Base-by-base conservation (phyloP, 441 rosid genomes). In the Codiaeum variegatum region DNA sequence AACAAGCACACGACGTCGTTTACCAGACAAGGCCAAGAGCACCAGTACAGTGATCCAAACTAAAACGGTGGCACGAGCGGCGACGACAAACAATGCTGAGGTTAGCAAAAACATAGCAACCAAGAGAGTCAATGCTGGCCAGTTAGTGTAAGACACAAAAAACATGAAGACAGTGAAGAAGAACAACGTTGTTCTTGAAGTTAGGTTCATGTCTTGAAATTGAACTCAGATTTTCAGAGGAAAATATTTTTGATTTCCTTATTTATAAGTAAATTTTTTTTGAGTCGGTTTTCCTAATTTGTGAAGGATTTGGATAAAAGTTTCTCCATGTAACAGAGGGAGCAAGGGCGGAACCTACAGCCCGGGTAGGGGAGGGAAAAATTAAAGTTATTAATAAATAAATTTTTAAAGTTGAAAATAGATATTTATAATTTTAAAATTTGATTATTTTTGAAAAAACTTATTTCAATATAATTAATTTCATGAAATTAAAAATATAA, bases 1-100 rank as follows among this genome's bases (percentile, higher is more conserved):
- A 54, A 78, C 90, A 2, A 87, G 85, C 55, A 82, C 80, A 11
- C 81, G 72, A 44, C 85, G 80, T 7, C 85, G 83, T 61, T 79
- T 83, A 52, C 88, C 85, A 11, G 85, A 78, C 52, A 84, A 75
- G 64, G 85, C 73, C 0, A 86, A 82, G 71, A 84, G 77, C 64
- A 86, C 88, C 15, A 86, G 71, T 34, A 84, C 77, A 5, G 87
- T 80, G 69, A 86, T 83, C 90, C 88, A 84, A 2, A 82, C 75
- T 78, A 86, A 59, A 76, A 86, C 40, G 40, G 83, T 78, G 75
- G 82, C 87, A 26, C 90, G 84, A 15, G 83, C 88, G 8, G 83
- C 88, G 0, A 81, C 36, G 7, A 86, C 82, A 28, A 86, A 75
- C 76, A 82, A 29, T 0, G 32, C 40, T 1, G 72, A 61, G 0